A percentile compares a stretch with the other conserved stretches of the same genome.
Evolutionary conservation across 192 early-diverging fungal genomes (phyloP).

Genomic region (Obelidium mucronatum): DNA sequence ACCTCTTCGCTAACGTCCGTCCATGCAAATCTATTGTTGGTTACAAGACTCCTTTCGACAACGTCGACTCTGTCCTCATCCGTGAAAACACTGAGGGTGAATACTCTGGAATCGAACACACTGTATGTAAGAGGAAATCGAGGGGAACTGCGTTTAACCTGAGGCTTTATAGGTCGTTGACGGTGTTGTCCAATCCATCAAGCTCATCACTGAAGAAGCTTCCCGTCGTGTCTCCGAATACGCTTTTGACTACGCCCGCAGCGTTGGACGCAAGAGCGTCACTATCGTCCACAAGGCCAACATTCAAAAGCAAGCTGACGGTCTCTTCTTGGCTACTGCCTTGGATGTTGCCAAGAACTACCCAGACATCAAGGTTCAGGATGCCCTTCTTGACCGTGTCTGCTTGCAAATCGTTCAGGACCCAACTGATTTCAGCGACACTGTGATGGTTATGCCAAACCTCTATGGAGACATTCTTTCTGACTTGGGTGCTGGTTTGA

Average conservation of each 20-base stretch:
- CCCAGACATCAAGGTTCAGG: slow-evolving; percentile 91
- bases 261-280: slow-evolving; percentile 89
- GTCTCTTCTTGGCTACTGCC: slow-evolving; percentile 94
- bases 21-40: slow-evolving; percentile 97
- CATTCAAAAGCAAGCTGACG: slow-evolving; percentile 89
- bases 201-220: slow-evolving; percentile 97
- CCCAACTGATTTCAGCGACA: slow-evolving; percentile 85
- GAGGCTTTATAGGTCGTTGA: slow-evolving; percentile 75
- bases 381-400: slow-evolving; percentile 92
- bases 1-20: slow-evolving; percentile 98
- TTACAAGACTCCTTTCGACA: slow-evolving; percentile 94
- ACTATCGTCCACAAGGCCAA: slow-evolving; percentile 98
- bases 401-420: slow-evolving; percentile 96
- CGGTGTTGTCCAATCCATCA: slow-evolving; percentile 99
- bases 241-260: slow-evolving; percentile 92
- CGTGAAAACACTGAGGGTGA: slow-evolving; percentile 99
- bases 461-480: slow-evolving; percentile 99
- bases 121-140: too few species aligned
- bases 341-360: slow-evolving; percentile 90
- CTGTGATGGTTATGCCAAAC: slow-evolving; percentile 99
- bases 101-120: slow-evolving; percentile 99
- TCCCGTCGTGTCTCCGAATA: slow-evolving; percentile 91
- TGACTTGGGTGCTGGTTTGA: slow-evolving; percentile 97
- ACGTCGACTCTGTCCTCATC: slow-evolving; percentile 98
- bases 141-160: too few species aligned